Evolutionary conservation across 345 rosid species (phyloP), one percentile per base, ranked within the genome.

Genomic region (Citrus hindsii): DNA sequence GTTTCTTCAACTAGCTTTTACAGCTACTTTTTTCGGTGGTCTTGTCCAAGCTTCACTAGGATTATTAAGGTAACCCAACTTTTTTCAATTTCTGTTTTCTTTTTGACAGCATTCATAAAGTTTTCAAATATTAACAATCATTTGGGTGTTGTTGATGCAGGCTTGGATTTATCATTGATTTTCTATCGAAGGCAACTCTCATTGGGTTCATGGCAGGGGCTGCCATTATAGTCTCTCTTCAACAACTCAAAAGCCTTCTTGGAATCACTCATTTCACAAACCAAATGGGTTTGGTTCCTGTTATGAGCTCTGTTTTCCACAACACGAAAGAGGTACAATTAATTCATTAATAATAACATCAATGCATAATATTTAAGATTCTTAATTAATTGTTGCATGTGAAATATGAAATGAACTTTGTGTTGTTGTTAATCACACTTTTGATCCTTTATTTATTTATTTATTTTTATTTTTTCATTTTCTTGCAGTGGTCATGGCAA

Each of bases 201-300:
- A 86, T 90, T 19, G 99, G 99, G 48, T 96, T 96, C 90, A 94
- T 94, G 99, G 97, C 95, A 28, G 99, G 99, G 48, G 97, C 99
- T 27, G 99, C 99, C 19, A 85, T 92, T 64, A 92, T 96, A 62
- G 99, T 96, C 25, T 90, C 98, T n/a, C 85, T 96, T 53, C 98
- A 96, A 75, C 98, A 96, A 86, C 93, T 96, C 16, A 91, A 96
- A 77, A 83, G 88, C 88, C 87, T 96, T 48, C 98, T 94, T 22
- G 99, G 99, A 78, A 96, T 96, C 76, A 90, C 92, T 69, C 90
- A 96, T 84, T 96, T 96, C 89, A 96, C 98, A 35, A 80, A 75
- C 53, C 82, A 96, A 73, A 96, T 96, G 98, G 86, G 94, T 51
- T 58, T 96, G 62, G 84, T 96, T 75, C 94, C 96, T 79, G 99